phyloP scores from a whole-genome alignment of 139 green algal species.

The Chlorella sp. region DNA sequence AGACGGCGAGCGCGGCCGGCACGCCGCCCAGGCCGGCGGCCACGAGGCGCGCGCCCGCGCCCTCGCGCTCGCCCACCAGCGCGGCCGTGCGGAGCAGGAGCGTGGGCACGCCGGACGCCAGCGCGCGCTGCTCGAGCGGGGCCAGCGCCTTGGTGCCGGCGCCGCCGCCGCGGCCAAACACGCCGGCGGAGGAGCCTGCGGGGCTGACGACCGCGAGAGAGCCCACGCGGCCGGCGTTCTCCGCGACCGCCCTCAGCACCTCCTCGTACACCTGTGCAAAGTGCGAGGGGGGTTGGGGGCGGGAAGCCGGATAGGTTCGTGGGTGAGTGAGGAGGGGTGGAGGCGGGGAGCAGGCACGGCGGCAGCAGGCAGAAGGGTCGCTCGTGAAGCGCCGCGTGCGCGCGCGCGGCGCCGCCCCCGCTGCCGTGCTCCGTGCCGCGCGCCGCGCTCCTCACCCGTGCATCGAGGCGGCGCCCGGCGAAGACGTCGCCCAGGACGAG shows the following conservation, averaged over 20 bases:
- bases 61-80: slow-evolving; percentile 23
- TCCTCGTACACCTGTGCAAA: slow-evolving; percentile 21
- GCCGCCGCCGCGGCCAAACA: slow-evolving; percentile 19
- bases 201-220: slow-evolving; percentile 25
- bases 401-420: background rate
- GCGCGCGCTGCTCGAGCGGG: slow-evolving; percentile 13
- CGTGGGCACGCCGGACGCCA: slow-evolving; percentile 6
- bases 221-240: slow-evolving; percentile 4
- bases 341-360: background rate
- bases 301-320: background rate
- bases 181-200: slow-evolving; percentile 1
- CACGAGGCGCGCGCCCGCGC: slow-evolving; percentile 19
- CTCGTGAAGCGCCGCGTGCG: background rate
- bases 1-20: slow-evolving; percentile 4
- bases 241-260: slow-evolving; percentile 11
- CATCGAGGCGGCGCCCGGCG: slow-evolving; percentile 15
- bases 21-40: slow-evolving; percentile 1
- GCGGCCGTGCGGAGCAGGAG: slow-evolving; percentile 22
- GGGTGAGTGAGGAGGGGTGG: background rate
- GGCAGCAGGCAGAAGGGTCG: background rate
- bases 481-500: slow-evolving; percentile 25
- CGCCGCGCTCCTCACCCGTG: background rate
- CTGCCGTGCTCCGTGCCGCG: background rate
- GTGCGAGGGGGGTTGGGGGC: slow-evolving; percentile 16
- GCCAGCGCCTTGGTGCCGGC: background rate